phyloP scores from a whole-genome alignment of 768 basidiomycete genomes.

The Peribolospora kevripleyi region DNA sequence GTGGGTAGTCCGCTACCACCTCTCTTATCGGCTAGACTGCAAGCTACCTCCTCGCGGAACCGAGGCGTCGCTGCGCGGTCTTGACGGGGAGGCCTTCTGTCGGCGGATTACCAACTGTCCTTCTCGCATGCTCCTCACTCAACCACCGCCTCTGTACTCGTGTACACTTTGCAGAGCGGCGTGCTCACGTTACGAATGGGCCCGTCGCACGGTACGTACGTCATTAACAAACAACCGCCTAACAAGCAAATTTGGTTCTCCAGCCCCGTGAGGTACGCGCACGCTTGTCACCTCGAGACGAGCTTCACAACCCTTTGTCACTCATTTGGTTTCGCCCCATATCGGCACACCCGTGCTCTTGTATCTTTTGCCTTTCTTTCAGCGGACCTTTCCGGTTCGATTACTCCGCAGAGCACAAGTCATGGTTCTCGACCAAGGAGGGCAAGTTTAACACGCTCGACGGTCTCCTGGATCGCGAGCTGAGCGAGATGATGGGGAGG shows the following conservation, averaged over 20 bases:
- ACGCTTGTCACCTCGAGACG: constrained; percentile 5
- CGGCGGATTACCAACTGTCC: neutral
- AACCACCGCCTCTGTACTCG: neutral
- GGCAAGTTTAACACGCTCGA: constrained; percentile 28
- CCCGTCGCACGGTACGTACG: constrained; percentile 49
- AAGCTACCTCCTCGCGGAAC: too few relatives aligned
- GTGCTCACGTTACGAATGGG: constrained; percentile 63
- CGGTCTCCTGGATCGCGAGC: constrained; percentile 42
- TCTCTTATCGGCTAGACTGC: neutral
- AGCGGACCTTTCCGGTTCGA: constrained; percentile 89
- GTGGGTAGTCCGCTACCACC: constrained; percentile 21
- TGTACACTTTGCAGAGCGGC: constrained; percentile 39
- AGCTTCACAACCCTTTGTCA: neutral
- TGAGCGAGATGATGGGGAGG: constrained; percentile 25
- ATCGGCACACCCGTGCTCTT: neutral
- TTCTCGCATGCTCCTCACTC: neutral
- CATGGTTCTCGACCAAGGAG: constrained; percentile 60
- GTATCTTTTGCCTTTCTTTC: neutral
- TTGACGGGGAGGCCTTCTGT: neutral
- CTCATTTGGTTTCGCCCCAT: neutral
- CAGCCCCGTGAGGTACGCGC: constrained; percentile 47
- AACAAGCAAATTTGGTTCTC: constrained; percentile 96
- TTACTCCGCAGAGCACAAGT: constrained; percentile 30
- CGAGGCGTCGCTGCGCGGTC: neutral
- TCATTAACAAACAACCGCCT: constrained; percentile 90